phyloP scores from a whole-genome alignment of 2,329 filamentous ascomycete genomes.

The Dactylellina parvicollis region DNA sequence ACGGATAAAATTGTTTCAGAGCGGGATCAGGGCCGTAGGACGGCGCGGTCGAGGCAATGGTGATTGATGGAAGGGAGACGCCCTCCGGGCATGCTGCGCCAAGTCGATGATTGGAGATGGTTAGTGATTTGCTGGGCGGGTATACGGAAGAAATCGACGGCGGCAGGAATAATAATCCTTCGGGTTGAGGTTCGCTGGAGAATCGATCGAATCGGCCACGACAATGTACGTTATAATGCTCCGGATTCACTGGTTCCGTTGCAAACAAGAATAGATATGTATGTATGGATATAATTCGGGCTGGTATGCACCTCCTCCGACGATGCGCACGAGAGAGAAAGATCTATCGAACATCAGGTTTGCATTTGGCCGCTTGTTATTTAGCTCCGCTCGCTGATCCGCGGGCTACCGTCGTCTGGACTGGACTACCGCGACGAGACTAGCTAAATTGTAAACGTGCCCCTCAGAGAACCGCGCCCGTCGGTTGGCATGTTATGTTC shows the following conservation, averaged over 20 bases:
- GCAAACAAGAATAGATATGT: background rate
- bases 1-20: conserved; percentile 34
- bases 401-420: background rate
- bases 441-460: background rate
- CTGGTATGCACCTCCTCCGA: no score
- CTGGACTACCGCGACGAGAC: background rate
- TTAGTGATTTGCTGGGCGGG: no score
- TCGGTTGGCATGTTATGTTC: background rate
- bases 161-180: conserved; percentile 9
- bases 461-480: conserved; percentile 5
- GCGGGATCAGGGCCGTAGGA: conserved; percentile 23
- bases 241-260: conserved; percentile 40
- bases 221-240: no score
- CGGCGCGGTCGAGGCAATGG: conserved; percentile 15
- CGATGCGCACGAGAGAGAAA: no score
- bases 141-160: conserved; percentile 1
- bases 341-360: no score
- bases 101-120: conserved; percentile 1
- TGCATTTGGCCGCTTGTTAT: background rate
- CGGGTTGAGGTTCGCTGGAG: conserved; percentile 14
- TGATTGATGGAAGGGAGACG: background rate
- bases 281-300: no score
- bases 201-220: conserved; percentile 16
- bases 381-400: background rate
- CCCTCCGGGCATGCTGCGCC: conserved; percentile 28